Evolutionary conservation across 768 basidiomycete species (phyloP), one percentile per base, ranked within the genome.

Genomic region (Suillus clintonianus): DNA sequence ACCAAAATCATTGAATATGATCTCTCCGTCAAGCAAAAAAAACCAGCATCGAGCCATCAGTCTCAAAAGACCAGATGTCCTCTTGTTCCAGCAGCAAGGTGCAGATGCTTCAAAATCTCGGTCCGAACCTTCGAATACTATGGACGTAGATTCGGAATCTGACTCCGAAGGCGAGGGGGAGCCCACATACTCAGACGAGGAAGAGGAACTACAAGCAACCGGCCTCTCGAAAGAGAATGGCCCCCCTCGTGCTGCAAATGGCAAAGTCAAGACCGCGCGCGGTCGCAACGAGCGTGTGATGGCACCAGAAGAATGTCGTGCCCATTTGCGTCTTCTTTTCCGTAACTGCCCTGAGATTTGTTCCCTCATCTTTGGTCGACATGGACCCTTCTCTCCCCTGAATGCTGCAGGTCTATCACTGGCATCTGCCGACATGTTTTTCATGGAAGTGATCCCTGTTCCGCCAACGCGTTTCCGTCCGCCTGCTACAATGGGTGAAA

Each of bases 381-480:
- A 99, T 74, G 96, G 97, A 8, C 88, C 91, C 7, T 90, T 91
- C 68, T 85, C 92, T 4, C 82, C 82, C 37, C 74, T 91, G 51
- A 82, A 83, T 22, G 72, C 74, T n/a, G 82, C 85, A 27, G 86
- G 85, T 57, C 81, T 94, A 10, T 87, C 87, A 8, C 76, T 85
- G 36, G 90, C 90, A 10, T 89, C 88, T 36, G 91, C 95, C 50
- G 97, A 99, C 74, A 95, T 99, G 86, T 99, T 99, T 78, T 99
- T 99, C 83, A 81, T 98, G 81, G 92, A 96, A 39, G 94, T 92
- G 59, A 76, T 99, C 24, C 88, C 94, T 36, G 92, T 99, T 22
- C 85, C 95, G 17, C 97, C 97, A 17, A 97, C 94, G 8, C 92
- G 97, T 41, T 99, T 99, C 82, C 89, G 97, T 53, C 97, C 97